Percentiles rank a stretch among this genome's conserved stretches.
Conservation (phyloP, 139 green algal species). For the Chlorella sp. region DNA sequence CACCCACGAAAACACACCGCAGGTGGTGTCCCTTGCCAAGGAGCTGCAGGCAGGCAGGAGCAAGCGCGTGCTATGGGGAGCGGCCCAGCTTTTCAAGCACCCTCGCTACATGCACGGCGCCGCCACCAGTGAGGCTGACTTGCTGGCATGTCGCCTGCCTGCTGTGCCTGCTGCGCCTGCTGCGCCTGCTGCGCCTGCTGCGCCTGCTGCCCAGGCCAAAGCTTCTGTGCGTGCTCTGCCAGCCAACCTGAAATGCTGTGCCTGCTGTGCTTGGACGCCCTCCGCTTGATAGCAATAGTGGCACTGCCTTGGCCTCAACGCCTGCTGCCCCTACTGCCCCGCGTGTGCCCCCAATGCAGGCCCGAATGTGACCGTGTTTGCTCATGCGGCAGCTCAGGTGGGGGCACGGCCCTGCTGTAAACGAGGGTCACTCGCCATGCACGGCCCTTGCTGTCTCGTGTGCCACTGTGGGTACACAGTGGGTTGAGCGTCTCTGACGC, state of each 20-base stretch:
- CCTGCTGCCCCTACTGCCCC: neutral
- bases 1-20: no score
- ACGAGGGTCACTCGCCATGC: no score
- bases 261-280: neutral
- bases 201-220: neutral
- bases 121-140: slow-evolving; percentile 54
- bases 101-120: slow-evolving; percentile 78
- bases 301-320: neutral
- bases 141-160: neutral
- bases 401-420: neutral
- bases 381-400: slow-evolving; percentile 59
- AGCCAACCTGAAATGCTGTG: neutral
- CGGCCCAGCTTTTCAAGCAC: slow-evolving; percentile 83
- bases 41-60: slow-evolving; percentile 62
- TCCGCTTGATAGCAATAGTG: neutral
- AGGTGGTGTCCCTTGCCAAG: slow-evolving; percentile 41
- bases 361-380: slow-evolving; percentile 65
- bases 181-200: neutral
- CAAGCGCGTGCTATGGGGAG: slow-evolving; percentile 72
- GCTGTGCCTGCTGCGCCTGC: neutral
- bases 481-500: no score
- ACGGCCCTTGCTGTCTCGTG: no score
- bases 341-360: neutral
- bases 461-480: no score
- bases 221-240: neutral